These are phyloP conservation scores for Syzygium oleosum DNA, from an alignment of 345 rosid species.

Conservation along the genomic window DNA sequence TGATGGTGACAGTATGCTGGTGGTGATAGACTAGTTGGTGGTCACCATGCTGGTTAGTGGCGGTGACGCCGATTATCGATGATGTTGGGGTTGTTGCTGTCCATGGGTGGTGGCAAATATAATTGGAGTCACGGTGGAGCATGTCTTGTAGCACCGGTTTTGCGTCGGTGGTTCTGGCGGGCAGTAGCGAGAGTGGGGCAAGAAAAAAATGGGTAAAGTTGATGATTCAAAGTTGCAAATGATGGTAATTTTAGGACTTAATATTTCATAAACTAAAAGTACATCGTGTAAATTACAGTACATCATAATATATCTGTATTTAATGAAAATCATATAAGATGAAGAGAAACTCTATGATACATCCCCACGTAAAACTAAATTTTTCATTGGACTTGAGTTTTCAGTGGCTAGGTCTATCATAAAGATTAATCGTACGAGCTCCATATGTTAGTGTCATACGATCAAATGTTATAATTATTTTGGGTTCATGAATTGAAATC, in stretches of 20 bases:
- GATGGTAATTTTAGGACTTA: neutral
- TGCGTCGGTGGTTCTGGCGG: neutral
- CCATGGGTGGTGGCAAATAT: neutral
- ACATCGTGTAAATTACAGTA: neutral
- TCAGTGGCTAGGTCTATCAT: neutral
- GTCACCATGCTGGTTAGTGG: neutral
- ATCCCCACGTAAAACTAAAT: neutral
- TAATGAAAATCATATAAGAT: neutral
- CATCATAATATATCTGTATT: neutral
- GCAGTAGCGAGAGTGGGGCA: neutral
- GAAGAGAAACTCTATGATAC: neutral
- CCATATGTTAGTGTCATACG: neutral
- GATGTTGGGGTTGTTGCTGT: fast-evolving
- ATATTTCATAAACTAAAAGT: neutral
- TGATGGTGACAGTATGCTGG: neutral
- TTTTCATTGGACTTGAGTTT: neutral
- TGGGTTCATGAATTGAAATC: neutral
- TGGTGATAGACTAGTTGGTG: neutral
- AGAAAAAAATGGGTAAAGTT: neutral
- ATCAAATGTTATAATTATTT: neutral
- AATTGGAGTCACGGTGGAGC: neutral
- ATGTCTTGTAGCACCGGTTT: fast-evolving
- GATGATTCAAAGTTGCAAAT: neutral
- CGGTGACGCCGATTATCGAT: fast-evolving
- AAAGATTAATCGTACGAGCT: fast-evolving